phyloP scores from a whole-genome alignment of 2,329 filamentous ascomycete species.

The Colletotrichum sp. region DNA sequence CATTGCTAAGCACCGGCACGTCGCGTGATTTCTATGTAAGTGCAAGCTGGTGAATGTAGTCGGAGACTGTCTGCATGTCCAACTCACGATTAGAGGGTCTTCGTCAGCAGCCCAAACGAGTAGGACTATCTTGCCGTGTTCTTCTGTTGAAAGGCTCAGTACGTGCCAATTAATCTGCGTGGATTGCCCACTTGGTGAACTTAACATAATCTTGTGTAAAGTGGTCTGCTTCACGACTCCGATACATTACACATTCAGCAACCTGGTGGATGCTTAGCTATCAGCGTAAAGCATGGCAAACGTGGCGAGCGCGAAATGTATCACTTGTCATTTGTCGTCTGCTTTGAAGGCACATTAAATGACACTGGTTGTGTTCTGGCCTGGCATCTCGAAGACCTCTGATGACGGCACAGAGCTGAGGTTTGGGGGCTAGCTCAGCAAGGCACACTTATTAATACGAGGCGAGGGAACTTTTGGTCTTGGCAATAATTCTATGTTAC shows the following conservation, averaged over 20 bases:
- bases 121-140: too few relatives aligned
- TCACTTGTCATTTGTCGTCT: not conserved
- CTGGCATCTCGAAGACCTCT: not conserved
- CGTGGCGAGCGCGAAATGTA: not conserved
- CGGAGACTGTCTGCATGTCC: not conserved
- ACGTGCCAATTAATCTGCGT: too few relatives aligned
- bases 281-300: not conserved
- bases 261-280: not conserved
- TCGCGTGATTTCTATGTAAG: not conserved
- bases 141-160: not conserved
- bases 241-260: not conserved
- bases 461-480: not conserved
- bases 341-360: not conserved
- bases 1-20: not conserved
- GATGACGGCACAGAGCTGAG: not conserved
- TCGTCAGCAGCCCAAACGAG: not conserved
- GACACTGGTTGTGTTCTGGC: not conserved
- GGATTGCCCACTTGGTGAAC: too few relatives aligned
- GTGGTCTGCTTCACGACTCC: not conserved
- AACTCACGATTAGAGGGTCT: not conserved
- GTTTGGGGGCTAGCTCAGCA: not conserved
- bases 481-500: not conserved
- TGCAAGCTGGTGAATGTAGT: not conserved
- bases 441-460: not conserved
- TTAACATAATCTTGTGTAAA: not conserved